Evolutionary conservation across 306 rosid genomes (phyloP).

Genomic region (Casuarina cunninghamiana): DNA sequence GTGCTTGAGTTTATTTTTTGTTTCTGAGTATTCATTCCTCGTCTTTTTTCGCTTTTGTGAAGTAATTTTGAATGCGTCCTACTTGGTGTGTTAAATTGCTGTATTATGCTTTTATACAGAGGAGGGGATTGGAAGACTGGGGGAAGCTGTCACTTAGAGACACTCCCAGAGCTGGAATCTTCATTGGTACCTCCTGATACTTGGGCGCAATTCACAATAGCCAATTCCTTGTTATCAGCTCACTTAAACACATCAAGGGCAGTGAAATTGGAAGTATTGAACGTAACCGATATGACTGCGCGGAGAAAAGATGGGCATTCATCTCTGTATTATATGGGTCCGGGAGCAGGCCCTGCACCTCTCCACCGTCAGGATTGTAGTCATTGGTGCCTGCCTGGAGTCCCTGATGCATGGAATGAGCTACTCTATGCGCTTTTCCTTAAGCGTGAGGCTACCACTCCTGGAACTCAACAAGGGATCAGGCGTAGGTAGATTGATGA

Average conservation of each 20-base stretch:
- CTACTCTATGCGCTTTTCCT: slow-evolving; percentile 66
- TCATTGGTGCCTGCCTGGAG: slow-evolving; percentile 98
- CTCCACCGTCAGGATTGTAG: slow-evolving; percentile 85
- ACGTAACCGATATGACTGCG: slow-evolving; percentile 67
- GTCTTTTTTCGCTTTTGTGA: not conserved
- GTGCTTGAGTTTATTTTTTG: not conserved
- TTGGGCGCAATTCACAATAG: slow-evolving; percentile 62
- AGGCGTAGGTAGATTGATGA: slow-evolving; percentile 4
- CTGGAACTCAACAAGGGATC: slow-evolving; percentile 27
- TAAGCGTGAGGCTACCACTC: slow-evolving; percentile 31
- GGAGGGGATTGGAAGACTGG: slow-evolving; percentile 85
- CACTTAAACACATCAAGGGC: slow-evolving; percentile 23
- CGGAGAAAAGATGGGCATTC: slow-evolving; percentile 84
- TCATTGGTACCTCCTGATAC: slow-evolving; percentile 52
- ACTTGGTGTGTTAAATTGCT: slow-evolving; percentile 16
- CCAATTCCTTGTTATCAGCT: slow-evolving; percentile 45
- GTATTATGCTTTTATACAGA: slow-evolving; percentile 39
- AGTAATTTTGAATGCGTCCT: not conserved
- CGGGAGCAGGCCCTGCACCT: slow-evolving; percentile 43
- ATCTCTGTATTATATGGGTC: slow-evolving; percentile 67
- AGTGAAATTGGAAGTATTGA: slow-evolving; percentile 46
- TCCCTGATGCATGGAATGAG: slow-evolving; percentile 90
- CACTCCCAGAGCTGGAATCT: slow-evolving; percentile 73
- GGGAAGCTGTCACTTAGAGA: slow-evolving; percentile 82
- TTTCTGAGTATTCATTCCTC: not conserved